Conservation (phyloP, 768 basidiomycete species). For the Cubamyces lactineus region DNA sequence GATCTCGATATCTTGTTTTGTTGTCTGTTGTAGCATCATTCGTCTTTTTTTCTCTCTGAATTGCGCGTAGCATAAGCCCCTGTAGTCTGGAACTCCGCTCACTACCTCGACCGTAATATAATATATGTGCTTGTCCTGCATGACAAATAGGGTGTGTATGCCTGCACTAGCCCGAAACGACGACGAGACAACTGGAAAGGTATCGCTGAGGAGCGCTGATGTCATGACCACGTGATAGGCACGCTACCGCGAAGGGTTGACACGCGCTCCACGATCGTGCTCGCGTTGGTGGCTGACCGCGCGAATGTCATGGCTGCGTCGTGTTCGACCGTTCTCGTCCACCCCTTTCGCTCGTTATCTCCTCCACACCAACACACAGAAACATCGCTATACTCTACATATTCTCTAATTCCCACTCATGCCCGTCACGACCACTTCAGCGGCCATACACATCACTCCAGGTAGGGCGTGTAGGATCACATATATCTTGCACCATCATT, state of each 20-base stretch:
- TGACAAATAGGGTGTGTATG: not conserved
- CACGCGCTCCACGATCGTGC: conserved; percentile 21
- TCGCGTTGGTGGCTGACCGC: conserved; percentile 22
- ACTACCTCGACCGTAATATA: not conserved
- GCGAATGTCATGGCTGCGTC: not conserved
- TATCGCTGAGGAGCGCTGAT: not conserved
- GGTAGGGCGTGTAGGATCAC: conserved; percentile 35
- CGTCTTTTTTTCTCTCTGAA: not conserved
- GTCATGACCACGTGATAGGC: conserved; percentile 6
- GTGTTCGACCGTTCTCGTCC: not conserved
- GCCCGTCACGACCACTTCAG: conserved; percentile 58
- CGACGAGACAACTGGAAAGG: too few relatives aligned
- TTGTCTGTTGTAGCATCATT: conserved; percentile 25
- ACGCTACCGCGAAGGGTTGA: not conserved
- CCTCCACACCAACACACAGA: not conserved
- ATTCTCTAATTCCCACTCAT: conserved; percentile 33
- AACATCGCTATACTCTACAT: not conserved
- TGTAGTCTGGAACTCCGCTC: conserved; percentile 7
- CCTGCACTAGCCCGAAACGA: too few relatives aligned
- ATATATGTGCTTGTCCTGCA: not conserved
- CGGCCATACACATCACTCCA: conserved; percentile 57
- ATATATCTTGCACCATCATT: not conserved
- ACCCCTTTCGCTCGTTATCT: not conserved
- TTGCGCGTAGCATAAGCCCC: not conserved
- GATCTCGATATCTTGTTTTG: not conserved